Evolutionary conservation across 495 filamentous ascomycete genomes (phyloP).

Genomic region (Pseudevernia furfuracea): DNA sequence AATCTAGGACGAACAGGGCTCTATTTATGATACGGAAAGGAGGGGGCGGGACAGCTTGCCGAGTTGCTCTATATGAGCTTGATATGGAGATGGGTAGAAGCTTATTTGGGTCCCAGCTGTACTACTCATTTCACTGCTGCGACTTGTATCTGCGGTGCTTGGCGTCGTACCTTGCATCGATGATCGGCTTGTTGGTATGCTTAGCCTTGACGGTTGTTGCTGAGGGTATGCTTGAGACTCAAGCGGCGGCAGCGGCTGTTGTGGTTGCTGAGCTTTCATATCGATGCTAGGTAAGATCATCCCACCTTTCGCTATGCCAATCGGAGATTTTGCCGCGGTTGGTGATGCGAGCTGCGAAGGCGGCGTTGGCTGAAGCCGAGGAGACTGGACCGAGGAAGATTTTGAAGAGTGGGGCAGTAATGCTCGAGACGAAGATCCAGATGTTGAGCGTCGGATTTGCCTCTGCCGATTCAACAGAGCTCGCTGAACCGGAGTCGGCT

Average conservation of each 20-base stretch:
- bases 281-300: slow-evolving; percentile 63
- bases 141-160: slow-evolving; percentile 19
- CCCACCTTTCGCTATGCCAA: slow-evolving; percentile 59
- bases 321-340: slow-evolving; percentile 59
- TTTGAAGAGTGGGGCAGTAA: slow-evolving; percentile 23
- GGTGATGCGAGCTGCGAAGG: slow-evolving; percentile 79
- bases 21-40: slow-evolving; percentile 45
- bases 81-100: slow-evolving; percentile 79
- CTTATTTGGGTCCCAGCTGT: slow-evolving; percentile 37
- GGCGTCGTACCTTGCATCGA: slow-evolving; percentile 23
- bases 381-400: slow-evolving; percentile 34
- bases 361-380: slow-evolving; percentile 62
- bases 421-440: slow-evolving; percentile 53
- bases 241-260: slow-evolving; percentile 43
- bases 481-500: slow-evolving; percentile 61
- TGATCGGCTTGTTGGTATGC: slow-evolving; percentile 20
- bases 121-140: slow-evolving; percentile 21
- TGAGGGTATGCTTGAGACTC: slow-evolving; percentile 25
- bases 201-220: slow-evolving; percentile 26
- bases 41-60: slow-evolving; percentile 72
- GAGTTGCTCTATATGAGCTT: slow-evolving; percentile 93
- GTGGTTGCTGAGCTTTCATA: slow-evolving; percentile 42
- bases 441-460: slow-evolving; percentile 58
- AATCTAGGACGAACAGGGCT: slow-evolving; percentile 77
- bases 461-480: slow-evolving; percentile 64